A percentile compares a stretch with the other conserved stretches of the same genome.
Evolutionary conservation across 73 alveolate species (phyloP).

Genomic region (Stentor coeruleus): DNA sequence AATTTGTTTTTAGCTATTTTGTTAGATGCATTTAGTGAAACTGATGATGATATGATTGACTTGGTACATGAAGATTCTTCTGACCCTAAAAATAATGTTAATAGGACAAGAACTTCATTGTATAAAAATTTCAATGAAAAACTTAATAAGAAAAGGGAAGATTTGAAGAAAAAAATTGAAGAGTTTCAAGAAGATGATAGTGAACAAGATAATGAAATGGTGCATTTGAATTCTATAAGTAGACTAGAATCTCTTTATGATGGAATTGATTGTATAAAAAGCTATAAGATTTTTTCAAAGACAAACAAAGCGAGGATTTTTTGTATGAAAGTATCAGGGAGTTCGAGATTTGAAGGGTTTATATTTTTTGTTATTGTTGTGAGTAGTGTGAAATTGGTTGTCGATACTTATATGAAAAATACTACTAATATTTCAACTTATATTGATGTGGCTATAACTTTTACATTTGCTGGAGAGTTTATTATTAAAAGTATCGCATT

Average conservation of each 20-base stretch:
- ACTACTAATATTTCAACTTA: slow-evolving; percentile 10
- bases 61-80: not conserved
- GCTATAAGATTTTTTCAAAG: not conserved
- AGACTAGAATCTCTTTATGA: not conserved
- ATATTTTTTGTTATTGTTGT: not conserved
- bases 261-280: not conserved
- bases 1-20: slow-evolving; percentile 90
- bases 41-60: slow-evolving; percentile 29
- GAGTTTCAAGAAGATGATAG: not conserved
- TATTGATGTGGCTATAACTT: slow-evolving; percentile 71
- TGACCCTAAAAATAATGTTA: not conserved
- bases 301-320: not conserved
- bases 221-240: not conserved
- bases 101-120: not conserved
- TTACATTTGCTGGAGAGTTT: slow-evolving; percentile 10
- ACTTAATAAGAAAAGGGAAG: not conserved
- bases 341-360: not conserved
- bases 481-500: slow-evolving; percentile 36
- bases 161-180: not conserved
- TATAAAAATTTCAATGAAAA: not conserved
- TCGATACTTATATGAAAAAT: slow-evolving; percentile 13
- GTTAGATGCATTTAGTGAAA: slow-evolving; percentile 71
- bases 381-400: slow-evolving; percentile 6
- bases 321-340: slow-evolving; percentile 13
- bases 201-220: slow-evolving; percentile 12